phyloP scores from a whole-genome alignment of 2,329 filamentous ascomycete species.

The Parasarocladium wereldwijsianum region DNA sequence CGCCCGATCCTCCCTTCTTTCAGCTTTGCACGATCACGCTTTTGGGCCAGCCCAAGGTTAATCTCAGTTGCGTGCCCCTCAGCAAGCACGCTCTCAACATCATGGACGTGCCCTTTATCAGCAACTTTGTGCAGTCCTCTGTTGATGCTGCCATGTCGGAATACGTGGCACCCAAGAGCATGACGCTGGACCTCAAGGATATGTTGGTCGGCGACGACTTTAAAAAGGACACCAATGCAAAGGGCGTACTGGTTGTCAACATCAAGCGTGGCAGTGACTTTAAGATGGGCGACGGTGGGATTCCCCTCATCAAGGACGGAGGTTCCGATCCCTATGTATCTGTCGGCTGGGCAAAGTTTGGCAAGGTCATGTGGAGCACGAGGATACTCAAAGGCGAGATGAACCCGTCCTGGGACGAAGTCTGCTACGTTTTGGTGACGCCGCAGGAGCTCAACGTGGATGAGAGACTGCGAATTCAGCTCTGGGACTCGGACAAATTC shows the following conservation, averaged over 20 bases:
- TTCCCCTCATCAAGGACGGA: constrained; percentile 43
- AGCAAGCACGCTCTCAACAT: constrained; percentile 56
- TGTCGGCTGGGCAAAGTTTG: constrained; percentile 66
- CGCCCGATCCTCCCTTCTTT: constrained; percentile 71
- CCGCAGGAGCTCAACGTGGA: constrained; percentile 58
- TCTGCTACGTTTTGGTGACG: constrained; percentile 52
- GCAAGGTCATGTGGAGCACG: constrained; percentile 45
- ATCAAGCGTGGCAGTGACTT: constrained; percentile 56
- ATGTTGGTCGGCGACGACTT: constrained; percentile 68
- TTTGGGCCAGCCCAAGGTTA: constrained; percentile 59
- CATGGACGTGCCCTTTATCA: constrained; percentile 63
- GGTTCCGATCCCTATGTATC: constrained; percentile 58
- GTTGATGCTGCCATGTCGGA: constrained; percentile 61
- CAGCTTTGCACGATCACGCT: constrained; percentile 61
- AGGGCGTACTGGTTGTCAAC: constrained; percentile 50
- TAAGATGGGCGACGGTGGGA: constrained; percentile 52
- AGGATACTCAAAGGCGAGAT: constrained; percentile 51
- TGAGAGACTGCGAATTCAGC: constrained; percentile 52
- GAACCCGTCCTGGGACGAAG: constrained; percentile 58
- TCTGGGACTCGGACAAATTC: constrained; percentile 63
- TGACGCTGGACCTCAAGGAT: constrained; percentile 60
- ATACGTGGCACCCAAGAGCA: constrained; percentile 62
- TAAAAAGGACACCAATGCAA: constrained; percentile 56
- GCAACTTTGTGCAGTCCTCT: constrained; percentile 59
- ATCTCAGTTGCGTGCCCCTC: constrained; percentile 54